Base-by-base conservation (phyloP, 305 asterid genomes). In the Euphrasia arctica region DNA sequence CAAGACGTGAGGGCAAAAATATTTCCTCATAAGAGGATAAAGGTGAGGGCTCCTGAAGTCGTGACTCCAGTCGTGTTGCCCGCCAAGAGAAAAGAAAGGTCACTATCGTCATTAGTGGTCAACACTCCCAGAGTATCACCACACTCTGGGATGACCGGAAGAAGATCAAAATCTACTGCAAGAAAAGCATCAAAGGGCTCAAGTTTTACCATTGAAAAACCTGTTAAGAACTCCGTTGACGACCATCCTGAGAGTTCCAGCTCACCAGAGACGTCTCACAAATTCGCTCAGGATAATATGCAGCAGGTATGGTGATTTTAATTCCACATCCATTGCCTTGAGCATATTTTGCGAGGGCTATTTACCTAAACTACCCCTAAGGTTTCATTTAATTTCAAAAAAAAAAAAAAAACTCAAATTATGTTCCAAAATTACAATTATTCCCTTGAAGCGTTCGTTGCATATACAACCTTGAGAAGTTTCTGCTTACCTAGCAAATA, bases 101-200 rank as follows among this genome's bases (percentile, higher is more conserved):
- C 95, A 36, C 85, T 87, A 64, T 87, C 92, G 39, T 76, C 92
- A 32, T 73, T 85, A 75, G 95, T 79, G 64, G 81, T 85, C 58
- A 80, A 80, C 74, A 78, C 95, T 47, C 90, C 92, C 25, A 73
- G 78, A 76, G 79, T 83, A 66, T 76, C 89, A 43, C 27, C 85
- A 15, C 85, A 83, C 62, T 51, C 54, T 48, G 79, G 80, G 62
- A 73, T 80, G 83, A 85, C 85, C 0, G 90, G 88, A 39, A 74
- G 86, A 70, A 82, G 92, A 75, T 85, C 92, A 48, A 87, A 79
- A 74, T 79, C 84, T 32, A 66, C 62, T 58, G 89, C 92, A 51
- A 80, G 99, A 74, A 93, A 93, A 76, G 75, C 92, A 52, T 68
- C 85, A 58, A 77, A 68, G 59, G 90, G 95, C 45, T 77, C 96